Evolutionary conservation across 805 yeast species (phyloP), one percentile per base, ranked within the genome.

Genomic region (Wickerhamomyces subpelliculosus): DNA sequence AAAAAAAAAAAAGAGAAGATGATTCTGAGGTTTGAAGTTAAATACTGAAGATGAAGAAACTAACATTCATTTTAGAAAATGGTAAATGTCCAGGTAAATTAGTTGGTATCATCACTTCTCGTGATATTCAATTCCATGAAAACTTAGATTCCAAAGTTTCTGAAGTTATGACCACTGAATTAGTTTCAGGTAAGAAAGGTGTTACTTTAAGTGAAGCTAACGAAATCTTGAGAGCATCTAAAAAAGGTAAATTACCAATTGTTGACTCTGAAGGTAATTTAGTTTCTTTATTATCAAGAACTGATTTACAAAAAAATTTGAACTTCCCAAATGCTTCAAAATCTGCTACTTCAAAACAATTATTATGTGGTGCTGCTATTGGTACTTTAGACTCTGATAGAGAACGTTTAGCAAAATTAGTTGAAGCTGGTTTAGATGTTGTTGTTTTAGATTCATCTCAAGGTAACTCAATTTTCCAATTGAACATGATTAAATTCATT

Each of bases 351-450:
- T 85, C 97, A 38, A 93, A 93, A 74, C 98, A 93, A 73, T 76
- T 93, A 61, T 75, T 93, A 58, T 87, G 96, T 76, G 98, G 97
- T 75, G 98, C 98, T 54, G 94, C 98, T 47, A 79, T 93, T 60
- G 98, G 98, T 67, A 93, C 98, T 47, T 71, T 94, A 46, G 83
- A 76, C 32, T 82, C 85, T 54, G 98, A 93, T 68, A 84, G 75
- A 60, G 82, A 73, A 56, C 87, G 98, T 71, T 75, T 93, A 55
- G 62, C 62, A 43, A 75, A 81, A 69, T 78, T 93, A 55, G 97
- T 83, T 44, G 95, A 78, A 39, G 97, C 97, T 39, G 98, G 98
- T 56, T 78, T 93, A 61, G 98, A 93, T 64, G 96, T 93, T 48
- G 97, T 93, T 45, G 80, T 93, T 43, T 55, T 93, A 48, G 98